These are phyloP conservation scores for Collybiopsis confluens DNA, from an alignment of 768 basidiomycete species.

Conservation along the genomic window DNA sequence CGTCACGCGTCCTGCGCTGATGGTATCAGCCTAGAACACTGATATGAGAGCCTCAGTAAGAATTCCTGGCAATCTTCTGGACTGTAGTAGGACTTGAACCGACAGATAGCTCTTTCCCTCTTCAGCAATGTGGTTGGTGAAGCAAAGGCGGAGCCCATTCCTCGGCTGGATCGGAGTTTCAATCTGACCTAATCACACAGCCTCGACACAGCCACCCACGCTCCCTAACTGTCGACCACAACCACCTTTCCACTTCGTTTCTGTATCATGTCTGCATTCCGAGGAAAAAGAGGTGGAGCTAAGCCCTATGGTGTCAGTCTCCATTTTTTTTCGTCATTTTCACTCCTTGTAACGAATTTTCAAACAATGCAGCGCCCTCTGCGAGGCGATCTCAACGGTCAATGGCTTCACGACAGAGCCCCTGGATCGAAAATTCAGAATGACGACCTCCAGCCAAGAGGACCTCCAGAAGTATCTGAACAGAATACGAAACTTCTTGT, in stretches of 20 bases:
- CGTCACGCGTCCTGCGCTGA: too few species aligned
- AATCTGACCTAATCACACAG: too few species aligned
- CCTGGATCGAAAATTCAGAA: slow-evolving; percentile 32
- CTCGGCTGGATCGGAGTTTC: too few species aligned
- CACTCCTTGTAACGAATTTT: background rate
- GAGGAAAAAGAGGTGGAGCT: slow-evolving; percentile 24
- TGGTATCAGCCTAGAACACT: too few species aligned
- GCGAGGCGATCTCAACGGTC: slow-evolving; percentile 50
- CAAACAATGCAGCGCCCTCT: slow-evolving; percentile 48
- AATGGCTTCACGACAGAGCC: slow-evolving; percentile 77
- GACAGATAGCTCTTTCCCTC: too few species aligned
- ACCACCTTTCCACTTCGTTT: background rate
- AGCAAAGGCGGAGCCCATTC: too few species aligned
- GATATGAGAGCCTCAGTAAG: too few species aligned
- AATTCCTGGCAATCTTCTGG: too few species aligned
- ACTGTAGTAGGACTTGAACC: too few species aligned
- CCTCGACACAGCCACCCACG: background rate
- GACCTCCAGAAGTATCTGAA: slow-evolving; percentile 18
- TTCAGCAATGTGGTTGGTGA: too few species aligned
- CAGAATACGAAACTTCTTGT: slow-evolving; percentile 64
- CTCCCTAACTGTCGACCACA: background rate
- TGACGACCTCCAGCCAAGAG: slow-evolving; percentile 22
- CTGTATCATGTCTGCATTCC: slow-evolving; percentile 10
- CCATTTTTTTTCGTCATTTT: background rate
- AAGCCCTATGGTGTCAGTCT: slow-evolving; percentile 40